Evolutionary conservation across 208 protist genomes (phyloP).

Genomic region (Strigomonas oncopelti): DNA sequence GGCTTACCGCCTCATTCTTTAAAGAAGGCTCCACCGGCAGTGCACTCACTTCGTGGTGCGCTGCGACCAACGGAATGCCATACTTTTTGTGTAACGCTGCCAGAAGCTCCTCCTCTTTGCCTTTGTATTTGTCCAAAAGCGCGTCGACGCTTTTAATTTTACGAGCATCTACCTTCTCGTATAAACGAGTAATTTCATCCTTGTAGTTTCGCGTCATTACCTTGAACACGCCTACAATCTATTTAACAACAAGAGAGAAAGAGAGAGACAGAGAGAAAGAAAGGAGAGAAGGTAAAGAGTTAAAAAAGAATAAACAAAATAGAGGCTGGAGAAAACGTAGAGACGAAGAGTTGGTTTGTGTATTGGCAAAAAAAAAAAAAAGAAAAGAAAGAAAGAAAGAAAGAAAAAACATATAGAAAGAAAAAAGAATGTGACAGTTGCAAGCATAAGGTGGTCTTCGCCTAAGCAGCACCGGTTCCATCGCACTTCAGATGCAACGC

Average conservation of each 20-base stretch:
- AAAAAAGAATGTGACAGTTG: not conserved
- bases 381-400: not conserved
- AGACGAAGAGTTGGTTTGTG: no score
- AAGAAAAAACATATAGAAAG: not conserved
- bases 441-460: not conserved
- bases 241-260: not conserved
- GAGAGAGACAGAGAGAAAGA: not conserved
- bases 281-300: not conserved
- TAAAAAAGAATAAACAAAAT: no score
- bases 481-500: conserved; percentile 20
- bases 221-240: no score
- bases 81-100: conserved; percentile 17
- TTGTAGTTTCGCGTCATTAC: conserved; percentile 4
- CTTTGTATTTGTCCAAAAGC: conserved; percentile 27
- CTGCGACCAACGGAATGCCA: not conserved
- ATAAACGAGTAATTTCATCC: conserved; percentile 8
- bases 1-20: not conserved
- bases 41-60: not conserved
- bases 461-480: no score
- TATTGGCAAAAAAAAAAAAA: not conserved
- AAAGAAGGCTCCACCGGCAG: no score
- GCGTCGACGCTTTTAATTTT: conserved; percentile 30
- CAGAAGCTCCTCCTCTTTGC: conserved; percentile 26
- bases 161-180: conserved; percentile 22
- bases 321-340: no score